Evolutionary conservation across 495 filamentous ascomycete species (phyloP), one percentile per base, ranked within the genome.

Genomic region (Penicillium roqueforti): DNA sequence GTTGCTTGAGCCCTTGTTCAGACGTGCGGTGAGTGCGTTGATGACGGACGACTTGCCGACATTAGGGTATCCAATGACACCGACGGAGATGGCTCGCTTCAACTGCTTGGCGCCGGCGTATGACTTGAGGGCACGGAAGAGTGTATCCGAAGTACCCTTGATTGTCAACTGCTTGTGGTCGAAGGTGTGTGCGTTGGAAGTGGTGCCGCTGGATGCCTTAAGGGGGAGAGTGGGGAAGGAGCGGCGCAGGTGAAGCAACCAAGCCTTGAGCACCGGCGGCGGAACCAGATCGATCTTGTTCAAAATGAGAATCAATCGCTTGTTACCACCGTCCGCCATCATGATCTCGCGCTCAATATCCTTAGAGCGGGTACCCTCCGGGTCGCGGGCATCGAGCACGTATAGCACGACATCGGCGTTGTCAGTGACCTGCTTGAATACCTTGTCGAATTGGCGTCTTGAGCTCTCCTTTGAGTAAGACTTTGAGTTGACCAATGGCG

Each of bases 231-330:
- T 96, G 28, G 92, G 92, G 79, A 96, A 96, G 71, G 85, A 95
- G 52, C 91, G 84, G 49, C 90, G 86, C 58, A 97, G 81, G 69
- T 96, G 85, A 45, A 79, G 66, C 56, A 97, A 80, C 92, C 92
- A 97, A 54, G 72, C 78, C 68, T 88, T 89, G 42, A 95, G 82
- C 20, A 92, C 87, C 2, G 81, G 69, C 2, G 89, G 83, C 10
- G 92, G 92, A 28, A 96, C 80, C 29, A 97, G 82, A 66, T 97
- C 92, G 67, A 96, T 93, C 79, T 97, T 97, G 84, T 97, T 97
- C 56, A 97, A 78, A 51, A 97, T 85, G 53, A 97, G 84, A 56
- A 97, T 95, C 43, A 97, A 76, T 20, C 92, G 82, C 75, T 97
- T 97, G 18, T 83, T 83, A 36, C 91, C 91, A 11, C 76, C 78